Evolutionary conservation across 2,329 filamentous ascomycete genomes (phyloP), one percentile per base, ranked within the genome.

Genomic region (Didymella exigua): DNA sequence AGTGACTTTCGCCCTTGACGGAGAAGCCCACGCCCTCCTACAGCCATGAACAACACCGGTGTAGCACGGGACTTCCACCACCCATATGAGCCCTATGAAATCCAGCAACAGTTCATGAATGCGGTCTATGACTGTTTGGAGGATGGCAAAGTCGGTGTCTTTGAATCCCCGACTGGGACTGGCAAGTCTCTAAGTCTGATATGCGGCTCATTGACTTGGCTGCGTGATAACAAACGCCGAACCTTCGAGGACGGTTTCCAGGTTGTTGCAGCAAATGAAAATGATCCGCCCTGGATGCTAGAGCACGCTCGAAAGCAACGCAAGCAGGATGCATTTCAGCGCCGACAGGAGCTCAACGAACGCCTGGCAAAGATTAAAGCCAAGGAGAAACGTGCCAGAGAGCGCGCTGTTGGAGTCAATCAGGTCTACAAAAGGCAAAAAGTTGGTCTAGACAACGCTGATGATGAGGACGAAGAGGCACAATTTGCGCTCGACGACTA

Each of bases 141-240:
- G 63, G 75, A 89, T 36, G 88, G 90, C 8, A 90, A 93, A 68
- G 82, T 96, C 41, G 93, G 90, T 26, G 92, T 97, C 37, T 87
- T 97, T 40, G 93, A 97, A 71, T 96, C 91, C 40, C 93, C 93
- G n/a, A 97, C 93, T 36, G 93, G 93, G 74, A 89, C 86, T 81
- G 93, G 93, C 38, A 97, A 97, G 82, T 96, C 93, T 1, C 77
- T 97, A 38, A 96, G 93, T 61, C 81, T 97, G 24, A 95, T 97
- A 59, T 97, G 93, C 71, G 89, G 89, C 34, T 88, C 92, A 5
- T 75, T 97, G 67, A 96, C 92, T 2, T 97, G 93, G 93, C 81
- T 97, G n/a, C 87, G 93, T 42, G 85, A 90, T 52, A 85, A 93
- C 76, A 93, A 96, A 72, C 79, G 86, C 75, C 72, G 79, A 67